Conservation (phyloP, 208 protist species). For the Tritrichomonas foetus region DNA sequence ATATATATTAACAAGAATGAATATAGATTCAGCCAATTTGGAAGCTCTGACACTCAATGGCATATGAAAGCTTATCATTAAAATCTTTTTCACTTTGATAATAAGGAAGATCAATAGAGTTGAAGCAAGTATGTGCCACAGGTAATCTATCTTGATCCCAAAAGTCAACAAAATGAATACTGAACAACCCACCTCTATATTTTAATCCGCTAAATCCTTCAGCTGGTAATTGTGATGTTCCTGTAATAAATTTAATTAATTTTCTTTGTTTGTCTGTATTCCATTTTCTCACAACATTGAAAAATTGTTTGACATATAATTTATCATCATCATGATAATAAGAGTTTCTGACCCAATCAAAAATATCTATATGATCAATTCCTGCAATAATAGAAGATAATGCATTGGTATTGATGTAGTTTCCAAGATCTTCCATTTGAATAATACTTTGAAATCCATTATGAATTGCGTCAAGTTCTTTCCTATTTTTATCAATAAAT, state of each 20-base stretch:
- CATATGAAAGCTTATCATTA: constrained; percentile 49
- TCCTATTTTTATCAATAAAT: constrained; percentile 78
- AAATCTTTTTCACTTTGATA: constrained; percentile 71
- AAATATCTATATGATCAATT: constrained; percentile 87
- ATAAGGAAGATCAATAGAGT: constrained; percentile 82
- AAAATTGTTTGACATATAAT: constrained; percentile 87
- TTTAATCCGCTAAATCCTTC: constrained; percentile 80
- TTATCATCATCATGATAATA: constrained; percentile 76
- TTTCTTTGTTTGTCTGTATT: constrained; percentile 70
- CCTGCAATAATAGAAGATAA: constrained; percentile 93
- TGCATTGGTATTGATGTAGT: constrained; percentile 92
- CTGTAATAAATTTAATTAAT: constrained; percentile 94
- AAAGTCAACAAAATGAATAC: too few relatives aligned
- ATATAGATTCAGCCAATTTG: too few relatives aligned
- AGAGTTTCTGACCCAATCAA: constrained; percentile 80
- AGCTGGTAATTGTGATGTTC: constrained; percentile 89
- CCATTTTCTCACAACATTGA: constrained; percentile 76
- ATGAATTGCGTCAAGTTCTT: constrained; percentile 86
- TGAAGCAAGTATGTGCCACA: constrained; percentile 90
- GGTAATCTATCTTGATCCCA: constrained; percentile 72
- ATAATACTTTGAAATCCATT: constrained; percentile 92
- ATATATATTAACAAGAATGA: too few relatives aligned
- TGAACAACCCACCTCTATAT: constrained; percentile 41
- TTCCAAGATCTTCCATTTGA: constrained; percentile 72
- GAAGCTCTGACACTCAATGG: too few relatives aligned